Base-by-base conservation (phyloP, 805 yeast genomes). In the Barnettozyma botsteinii region DNA sequence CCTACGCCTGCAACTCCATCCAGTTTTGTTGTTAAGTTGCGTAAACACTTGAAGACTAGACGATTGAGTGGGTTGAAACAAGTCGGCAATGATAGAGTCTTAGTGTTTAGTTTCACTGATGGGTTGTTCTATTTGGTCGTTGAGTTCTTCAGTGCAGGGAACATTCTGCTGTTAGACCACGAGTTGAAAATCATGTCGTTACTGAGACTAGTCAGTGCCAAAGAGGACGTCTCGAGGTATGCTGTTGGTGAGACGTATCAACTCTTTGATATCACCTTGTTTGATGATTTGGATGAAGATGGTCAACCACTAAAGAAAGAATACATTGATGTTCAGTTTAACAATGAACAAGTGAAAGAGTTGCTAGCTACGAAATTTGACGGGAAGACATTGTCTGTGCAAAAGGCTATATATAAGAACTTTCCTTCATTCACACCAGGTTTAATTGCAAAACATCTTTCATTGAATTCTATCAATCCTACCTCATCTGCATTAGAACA, bases 101-200 rank as follows among this genome's bases (percentile, higher is more conserved):
- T 86, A 32, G 95, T 88, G 0, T 60, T 91, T 33, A 79, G 85
- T 45, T 91, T 91, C 62, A 79, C 89, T 33, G 95, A 86, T 52
- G 96, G 96, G 2, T 53, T 75, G 38, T 79, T 65, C 54, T 81
- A 84, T 51, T 64, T 91, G 48, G 95, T 86, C 0, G 61, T 91
- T 38, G 98, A 91, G 60, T 91, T 91, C 54, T 91, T 89, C 65
- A 85, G 96, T 56, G 96, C 96, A 3, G 98, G 98, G 21, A 91
- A 91, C 56, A 75, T 91, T 40, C 66, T 91, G 15, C 67, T 91
- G 17, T 67, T 91, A 46, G 94, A 91, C 59, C 71, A 76, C 22
- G 72, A 80, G 17, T 60, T 69, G 44, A 79, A 74, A 51, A 87
- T 89, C 37, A 51, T 88, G 52, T 69, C 91, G 0, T 63, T 88